phyloP scores from a whole-genome alignment of 2,329 filamentous ascomycete species.

The Fusarium ambrosium region DNA sequence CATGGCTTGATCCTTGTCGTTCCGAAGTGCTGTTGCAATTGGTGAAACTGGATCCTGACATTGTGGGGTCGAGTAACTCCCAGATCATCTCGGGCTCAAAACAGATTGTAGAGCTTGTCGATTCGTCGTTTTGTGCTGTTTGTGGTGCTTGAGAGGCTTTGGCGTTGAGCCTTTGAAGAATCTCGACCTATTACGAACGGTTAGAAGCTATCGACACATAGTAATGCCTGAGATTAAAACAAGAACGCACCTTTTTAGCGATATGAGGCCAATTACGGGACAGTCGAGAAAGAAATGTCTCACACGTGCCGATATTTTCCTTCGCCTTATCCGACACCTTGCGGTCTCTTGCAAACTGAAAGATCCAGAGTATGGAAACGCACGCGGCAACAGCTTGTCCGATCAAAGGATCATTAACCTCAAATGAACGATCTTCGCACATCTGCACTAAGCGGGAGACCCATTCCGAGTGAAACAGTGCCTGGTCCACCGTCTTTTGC shows the following conservation, averaged over 20 bases:
- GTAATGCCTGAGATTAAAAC: rapidly evolving
- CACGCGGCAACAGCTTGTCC: conserved; percentile 39
- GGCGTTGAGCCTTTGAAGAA: conserved; percentile 31
- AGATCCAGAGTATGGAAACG: conserved; percentile 42
- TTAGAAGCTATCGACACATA: rapidly evolving
- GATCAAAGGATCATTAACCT: conserved; percentile 39
- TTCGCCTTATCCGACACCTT: conserved; percentile 38
- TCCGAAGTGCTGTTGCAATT: background rate
- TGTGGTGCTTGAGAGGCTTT: conserved; percentile 23
- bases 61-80: conserved; percentile 37
- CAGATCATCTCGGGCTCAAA: conserved; percentile 44
- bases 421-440: conserved; percentile 36
- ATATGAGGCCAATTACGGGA: conserved; percentile 39
- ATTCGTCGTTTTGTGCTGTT: background rate
- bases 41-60: conserved; percentile 3
- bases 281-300: conserved; percentile 16
- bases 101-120: conserved; percentile 17
- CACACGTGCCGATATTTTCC: conserved; percentile 34
- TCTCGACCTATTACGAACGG: conserved; percentile 2
- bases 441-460: conserved; percentile 41
- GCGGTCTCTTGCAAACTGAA: conserved; percentile 40
- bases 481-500: conserved; percentile 45
- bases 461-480: conserved; percentile 41
- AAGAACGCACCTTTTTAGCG: conserved; percentile 32
- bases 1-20: background rate